Percentiles rank a stretch among this genome's conserved stretches.
These are phyloP conservation scores for Paecilomyces variotii DNA, from an alignment of 2,329 filamentous ascomycete genomes.

Conservation along the genomic window DNA sequence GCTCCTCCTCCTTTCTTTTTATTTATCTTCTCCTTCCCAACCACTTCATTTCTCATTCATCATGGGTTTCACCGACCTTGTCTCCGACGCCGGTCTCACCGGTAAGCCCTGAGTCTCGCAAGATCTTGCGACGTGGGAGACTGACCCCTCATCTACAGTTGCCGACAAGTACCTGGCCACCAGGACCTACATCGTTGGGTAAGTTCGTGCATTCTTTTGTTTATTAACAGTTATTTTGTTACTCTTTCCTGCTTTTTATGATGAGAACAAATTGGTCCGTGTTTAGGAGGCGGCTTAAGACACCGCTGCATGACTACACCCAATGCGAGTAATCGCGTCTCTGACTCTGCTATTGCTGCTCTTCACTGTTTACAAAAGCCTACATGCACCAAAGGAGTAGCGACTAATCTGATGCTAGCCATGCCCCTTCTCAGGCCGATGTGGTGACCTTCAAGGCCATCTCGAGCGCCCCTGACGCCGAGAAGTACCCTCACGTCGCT, in stretches of 20 bases:
- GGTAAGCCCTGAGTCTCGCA: conserved; percentile 36
- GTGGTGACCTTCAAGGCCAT: conserved; percentile 91
- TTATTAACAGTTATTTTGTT: conserved; percentile 7
- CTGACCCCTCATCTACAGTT: conserved; percentile 30
- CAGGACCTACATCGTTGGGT: conserved; percentile 77
- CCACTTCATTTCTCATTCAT: conserved; percentile 17
- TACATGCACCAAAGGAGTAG: neutral
- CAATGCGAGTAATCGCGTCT: conserved; percentile 67
- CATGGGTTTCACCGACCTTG: conserved; percentile 62
- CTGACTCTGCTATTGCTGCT: conserved; percentile 46
- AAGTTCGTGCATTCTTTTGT: conserved; percentile 39
- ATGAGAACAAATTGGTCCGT: conserved; percentile 90
- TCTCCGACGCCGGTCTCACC: conserved; percentile 54
- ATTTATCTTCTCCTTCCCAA: conserved; percentile 9
- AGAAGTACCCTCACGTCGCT: conserved; percentile 87
- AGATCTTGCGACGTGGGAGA: conserved; percentile 12
- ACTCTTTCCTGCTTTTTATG: conserved; percentile 39
- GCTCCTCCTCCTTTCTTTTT: conserved; percentile 9
- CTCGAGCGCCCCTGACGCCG: conserved; percentile 63
- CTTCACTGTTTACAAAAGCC: conserved; percentile 9
- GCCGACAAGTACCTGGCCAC: conserved; percentile 44
- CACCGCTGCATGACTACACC: conserved; percentile 71
- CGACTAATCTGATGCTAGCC: conserved; percentile 34
- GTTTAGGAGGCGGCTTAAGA: conserved; percentile 94
- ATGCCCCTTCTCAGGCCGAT: conserved; percentile 82